Evolutionary conservation across 495 filamentous ascomycete genomes (phyloP).

Genomic region (Glarea lozoyensis): DNA sequence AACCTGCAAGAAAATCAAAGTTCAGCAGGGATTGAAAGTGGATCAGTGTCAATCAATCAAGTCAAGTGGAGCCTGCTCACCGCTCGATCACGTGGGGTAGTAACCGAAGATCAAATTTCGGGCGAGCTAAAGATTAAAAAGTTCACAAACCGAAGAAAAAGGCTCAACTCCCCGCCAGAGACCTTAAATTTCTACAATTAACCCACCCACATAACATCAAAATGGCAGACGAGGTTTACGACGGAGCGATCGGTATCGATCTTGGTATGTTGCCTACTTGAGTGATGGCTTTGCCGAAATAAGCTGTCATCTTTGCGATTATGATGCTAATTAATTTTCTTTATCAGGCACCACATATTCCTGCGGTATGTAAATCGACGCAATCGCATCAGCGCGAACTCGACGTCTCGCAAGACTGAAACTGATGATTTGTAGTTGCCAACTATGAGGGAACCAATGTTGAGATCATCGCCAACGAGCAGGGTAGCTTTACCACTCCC

Average conservation of each 20-base stretch:
- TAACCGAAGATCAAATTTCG: neutral
- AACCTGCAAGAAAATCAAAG: too few species aligned
- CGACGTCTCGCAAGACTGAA: neutral
- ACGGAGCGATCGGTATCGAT: conserved; percentile 99
- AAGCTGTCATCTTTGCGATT: conserved; percentile 9
- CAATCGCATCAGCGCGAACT: neutral
- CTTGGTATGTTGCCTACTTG: conserved; percentile 57
- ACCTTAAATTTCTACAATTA: conserved; percentile 5
- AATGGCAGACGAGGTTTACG: conserved; percentile 96
- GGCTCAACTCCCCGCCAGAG: neutral
- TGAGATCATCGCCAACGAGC: conserved; percentile 99
- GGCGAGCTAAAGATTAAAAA: neutral
- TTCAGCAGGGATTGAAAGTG: too few species aligned
- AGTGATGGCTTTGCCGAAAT: conserved; percentile 1
- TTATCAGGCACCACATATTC: conserved; percentile 77
- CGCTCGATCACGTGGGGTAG: too few species aligned
- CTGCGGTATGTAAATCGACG: conserved; percentile 38
- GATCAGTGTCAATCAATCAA: too few species aligned
- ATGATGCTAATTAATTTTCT: conserved; percentile 28
- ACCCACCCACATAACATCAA: conserved; percentile 16
- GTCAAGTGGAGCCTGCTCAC: too few species aligned
- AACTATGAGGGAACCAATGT: conserved; percentile 99
- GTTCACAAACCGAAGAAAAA: conserved; percentile 3
- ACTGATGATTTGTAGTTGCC: conserved; percentile 48
- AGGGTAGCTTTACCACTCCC: conserved; percentile 96